These are phyloP conservation scores for Lotmaria passim DNA, from an alignment of 208 protist species.

Conservation along the genomic window DNA sequence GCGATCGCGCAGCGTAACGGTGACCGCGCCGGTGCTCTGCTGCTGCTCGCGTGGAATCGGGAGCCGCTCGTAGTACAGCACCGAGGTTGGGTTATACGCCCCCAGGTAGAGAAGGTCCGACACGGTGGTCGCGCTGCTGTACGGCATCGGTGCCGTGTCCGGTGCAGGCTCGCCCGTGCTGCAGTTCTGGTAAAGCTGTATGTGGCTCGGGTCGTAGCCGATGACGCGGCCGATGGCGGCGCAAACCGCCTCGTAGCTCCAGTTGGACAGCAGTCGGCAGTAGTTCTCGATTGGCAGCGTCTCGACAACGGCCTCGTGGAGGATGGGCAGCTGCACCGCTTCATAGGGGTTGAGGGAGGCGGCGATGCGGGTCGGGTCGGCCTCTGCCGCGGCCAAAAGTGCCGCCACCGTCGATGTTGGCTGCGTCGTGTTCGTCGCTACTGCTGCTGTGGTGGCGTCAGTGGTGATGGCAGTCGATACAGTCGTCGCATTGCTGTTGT, in stretches of 20 bases:
- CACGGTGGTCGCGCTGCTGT: slow-evolving; percentile 29
- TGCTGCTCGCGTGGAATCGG: slow-evolving; percentile 32
- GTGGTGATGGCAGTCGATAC: no score
- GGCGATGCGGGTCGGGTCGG: slow-evolving; percentile 28
- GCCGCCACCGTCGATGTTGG: neutral
- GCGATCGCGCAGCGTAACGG: slow-evolving; percentile 52
- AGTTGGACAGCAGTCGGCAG: slow-evolving; percentile 42
- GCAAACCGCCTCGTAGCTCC: slow-evolving; percentile 62
- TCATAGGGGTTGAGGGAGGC: slow-evolving; percentile 51
- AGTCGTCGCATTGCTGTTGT: neutral
- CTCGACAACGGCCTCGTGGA: slow-evolving; percentile 32
- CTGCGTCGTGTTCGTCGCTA: neutral
- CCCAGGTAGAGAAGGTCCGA: slow-evolving; percentile 40
- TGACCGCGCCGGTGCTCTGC: slow-evolving; percentile 27
- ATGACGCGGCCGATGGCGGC: slow-evolving; percentile 41
- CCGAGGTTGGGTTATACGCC: slow-evolving; percentile 27
- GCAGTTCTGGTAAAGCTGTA: slow-evolving; percentile 60
- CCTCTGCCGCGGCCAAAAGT: neutral
- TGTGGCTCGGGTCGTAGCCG: slow-evolving; percentile 44
- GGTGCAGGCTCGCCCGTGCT: slow-evolving; percentile 29
- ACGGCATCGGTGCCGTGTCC: slow-evolving; percentile 14
- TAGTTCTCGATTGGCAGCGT: slow-evolving; percentile 28
- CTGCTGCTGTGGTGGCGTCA: neutral
- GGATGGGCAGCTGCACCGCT: slow-evolving; percentile 31
- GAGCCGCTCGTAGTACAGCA: slow-evolving; percentile 52